Evolutionary conservation across 1,284 basidiomycete genomes (phyloP).

Genomic region (Trametes hirsuta): DNA sequence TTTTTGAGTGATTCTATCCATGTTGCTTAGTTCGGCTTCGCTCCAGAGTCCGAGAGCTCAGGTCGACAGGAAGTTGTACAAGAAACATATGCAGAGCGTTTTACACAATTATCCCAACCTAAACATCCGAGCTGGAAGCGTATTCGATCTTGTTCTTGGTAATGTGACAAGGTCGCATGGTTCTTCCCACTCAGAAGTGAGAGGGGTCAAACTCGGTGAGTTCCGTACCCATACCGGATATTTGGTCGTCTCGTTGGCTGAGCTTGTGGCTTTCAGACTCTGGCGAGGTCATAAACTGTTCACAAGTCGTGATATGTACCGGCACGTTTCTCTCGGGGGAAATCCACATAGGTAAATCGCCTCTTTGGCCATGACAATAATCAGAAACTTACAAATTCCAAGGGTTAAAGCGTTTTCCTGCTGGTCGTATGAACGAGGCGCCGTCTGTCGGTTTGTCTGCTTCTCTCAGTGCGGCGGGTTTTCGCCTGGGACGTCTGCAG

Average conservation of each 20-base stretch:
- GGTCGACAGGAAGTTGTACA: slow-evolving; percentile 85
- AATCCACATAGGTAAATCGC: slow-evolving; percentile 78
- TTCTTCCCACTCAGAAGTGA: slow-evolving; percentile 43
- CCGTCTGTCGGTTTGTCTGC: slow-evolving; percentile 77
- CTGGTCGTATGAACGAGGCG: slow-evolving; percentile 80
- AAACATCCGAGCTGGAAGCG: slow-evolving; percentile 72
- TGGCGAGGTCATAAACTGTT: slow-evolving; percentile 78
- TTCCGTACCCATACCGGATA: background rate
- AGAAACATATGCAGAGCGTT: slow-evolving; percentile 75
- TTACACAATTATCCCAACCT: slow-evolving; percentile 71
- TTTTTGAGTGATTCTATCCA: background rate
- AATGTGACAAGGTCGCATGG: slow-evolving; percentile 36
- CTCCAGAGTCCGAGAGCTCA: slow-evolving; percentile 85
- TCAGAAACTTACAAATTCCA: background rate
- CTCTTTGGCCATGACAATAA: background rate
- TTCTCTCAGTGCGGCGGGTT: slow-evolving; percentile 75
- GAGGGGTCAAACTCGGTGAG: slow-evolving; percentile 75
- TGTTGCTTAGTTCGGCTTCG: background rate
- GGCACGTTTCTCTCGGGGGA: slow-evolving; percentile 90
- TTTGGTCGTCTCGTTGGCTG: background rate
- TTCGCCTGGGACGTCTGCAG: slow-evolving; percentile 82
- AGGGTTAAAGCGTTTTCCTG: slow-evolving; percentile 79
- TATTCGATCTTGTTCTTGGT: slow-evolving; percentile 79
- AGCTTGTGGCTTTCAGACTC: slow-evolving; percentile 48
- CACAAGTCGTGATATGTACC: slow-evolving; percentile 85